Base-by-base conservation (phyloP, 2,329 filamentous ascomycete species). In the Pestalotiopsis sp. region DNA sequence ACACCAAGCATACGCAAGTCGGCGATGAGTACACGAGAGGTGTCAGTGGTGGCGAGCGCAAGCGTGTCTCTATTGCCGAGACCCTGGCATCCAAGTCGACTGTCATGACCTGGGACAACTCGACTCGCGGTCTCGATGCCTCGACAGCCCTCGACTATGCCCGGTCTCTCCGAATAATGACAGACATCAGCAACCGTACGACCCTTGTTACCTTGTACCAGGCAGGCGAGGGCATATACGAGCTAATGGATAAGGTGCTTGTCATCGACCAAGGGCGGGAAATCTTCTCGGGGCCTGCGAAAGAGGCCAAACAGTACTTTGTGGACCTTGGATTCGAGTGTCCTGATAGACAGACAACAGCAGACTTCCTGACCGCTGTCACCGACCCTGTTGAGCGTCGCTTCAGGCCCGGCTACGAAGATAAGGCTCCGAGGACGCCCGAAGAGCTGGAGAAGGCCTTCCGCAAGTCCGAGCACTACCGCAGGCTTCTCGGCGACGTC, bases 1-100 rank as follows among this genome's bases (percentile, higher is more conserved):
- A 95, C 75, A 94, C 92, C 0, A 89, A 87, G 74, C 85, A 92
- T 74, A 95, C 93, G 0, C 83, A 89, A 1, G 92, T 95, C 1
- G 93, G 93, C n/a, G 90, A 95, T 74, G 90, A 91, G 70, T 86
- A 82, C 74, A 86, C 90, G 6, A 88, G 92, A 61, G 93, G 93
- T 78, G 91, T 95, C 0, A 93, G 90, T 61, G 93, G 93, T 73
- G 93, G 93, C 69, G 93, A 96, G 80, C 83, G 93, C 49, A 95
- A 95, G 78, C 91, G 93, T 75, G 92, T 94, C 9, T 91, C 90
- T 25, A 94, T 95, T 71, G 91, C 92, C 1, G 93, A 95, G 79
- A 93, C 91, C 0, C 80, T 95, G 25, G 90, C 92, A 4, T 91
- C 91, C 6, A 91, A 92, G 78, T 90, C 90, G 0, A 90, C 91